Percentiles rank a stretch among this genome's conserved stretches.
Conservation (phyloP, 1,284 basidiomycete species). For the Malassezia dermatis region DNA sequence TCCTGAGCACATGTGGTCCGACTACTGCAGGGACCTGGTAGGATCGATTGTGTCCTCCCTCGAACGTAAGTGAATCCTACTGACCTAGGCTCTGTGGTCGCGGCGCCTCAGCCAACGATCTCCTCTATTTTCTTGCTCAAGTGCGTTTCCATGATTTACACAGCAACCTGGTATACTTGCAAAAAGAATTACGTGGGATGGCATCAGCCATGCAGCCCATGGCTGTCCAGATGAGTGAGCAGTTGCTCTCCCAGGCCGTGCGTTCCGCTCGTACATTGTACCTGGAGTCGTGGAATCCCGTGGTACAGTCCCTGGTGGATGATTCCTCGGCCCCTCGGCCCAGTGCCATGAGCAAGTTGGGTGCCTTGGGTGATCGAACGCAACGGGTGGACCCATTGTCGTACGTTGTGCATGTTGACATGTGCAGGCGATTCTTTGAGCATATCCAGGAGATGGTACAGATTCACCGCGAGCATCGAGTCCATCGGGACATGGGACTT, state of each 20-base stretch:
- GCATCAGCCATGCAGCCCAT: neutral
- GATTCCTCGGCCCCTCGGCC: neutral
- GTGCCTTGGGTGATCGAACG: neutral
- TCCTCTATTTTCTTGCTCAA: constrained; percentile 14
- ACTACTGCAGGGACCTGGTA: constrained; percentile 9
- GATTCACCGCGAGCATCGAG: constrained; percentile 9
- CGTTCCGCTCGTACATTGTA: constrained; percentile 12
- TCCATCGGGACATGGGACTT: neutral
- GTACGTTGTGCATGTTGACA: neutral
- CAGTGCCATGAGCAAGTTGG: neutral
- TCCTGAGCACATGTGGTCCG: neutral
- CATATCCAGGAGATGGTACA: constrained; percentile 1
- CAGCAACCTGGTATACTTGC: constrained; percentile 12
- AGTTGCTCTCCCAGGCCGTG: constrained; percentile 3
- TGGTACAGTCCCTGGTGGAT: constrained; percentile 1
- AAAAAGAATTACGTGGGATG: neutral
- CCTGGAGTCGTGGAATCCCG: constrained; percentile 16
- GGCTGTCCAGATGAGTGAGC: neutral
- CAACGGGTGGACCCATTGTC: neutral
- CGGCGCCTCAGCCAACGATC: constrained; percentile 10
- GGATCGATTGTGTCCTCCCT: constrained; percentile 5
- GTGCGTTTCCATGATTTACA: neutral
- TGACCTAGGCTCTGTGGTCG: constrained; percentile 2
- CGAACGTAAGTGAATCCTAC: constrained; percentile 5
- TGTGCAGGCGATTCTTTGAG: constrained; percentile 5